Percentiles rank a stretch among this genome's conserved stretches.
These are phyloP conservation scores for Purshia tridentata DNA, from an alignment of 306 rosid genomes.

Conservation along the genomic window DNA sequence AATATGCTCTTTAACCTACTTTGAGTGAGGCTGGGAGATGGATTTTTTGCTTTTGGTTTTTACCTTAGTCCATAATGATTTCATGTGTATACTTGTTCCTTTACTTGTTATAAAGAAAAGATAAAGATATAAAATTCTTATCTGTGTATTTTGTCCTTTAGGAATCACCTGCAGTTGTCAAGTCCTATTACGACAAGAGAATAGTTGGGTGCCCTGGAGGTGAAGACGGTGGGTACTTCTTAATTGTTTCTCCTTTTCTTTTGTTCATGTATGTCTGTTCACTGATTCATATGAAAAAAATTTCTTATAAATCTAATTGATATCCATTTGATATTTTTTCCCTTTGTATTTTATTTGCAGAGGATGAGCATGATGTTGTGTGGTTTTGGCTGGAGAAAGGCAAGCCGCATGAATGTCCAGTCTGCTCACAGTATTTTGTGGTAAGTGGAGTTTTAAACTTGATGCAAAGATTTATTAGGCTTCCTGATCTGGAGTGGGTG, in stretches of 20 bases:
- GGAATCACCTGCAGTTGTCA: conserved; percentile 85
- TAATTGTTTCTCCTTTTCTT: conserved; percentile 1
- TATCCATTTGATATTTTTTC: conserved; percentile 18
- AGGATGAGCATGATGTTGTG: conserved; percentile 97
- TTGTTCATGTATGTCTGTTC: conserved; percentile 14
- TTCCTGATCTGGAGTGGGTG: conserved; percentile 2
- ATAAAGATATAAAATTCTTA: neutral
- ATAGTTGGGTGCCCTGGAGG: conserved; percentile 97
- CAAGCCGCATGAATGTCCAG: conserved; percentile 89
- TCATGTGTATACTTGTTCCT: conserved; percentile 6
- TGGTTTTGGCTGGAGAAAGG: conserved; percentile 98
- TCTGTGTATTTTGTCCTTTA: conserved; percentile 26
- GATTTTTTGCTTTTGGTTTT: neutral
- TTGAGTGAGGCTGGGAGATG: neutral
- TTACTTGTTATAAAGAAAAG: neutral
- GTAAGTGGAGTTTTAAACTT: conserved; percentile 45
- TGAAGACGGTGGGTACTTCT: conserved; percentile 73
- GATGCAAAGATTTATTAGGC: neutral
- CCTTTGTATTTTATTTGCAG: conserved; percentile 42
- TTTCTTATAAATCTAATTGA: neutral
- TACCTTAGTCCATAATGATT: neutral
- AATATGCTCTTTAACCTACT: neutral
- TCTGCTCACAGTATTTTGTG: conserved; percentile 84
- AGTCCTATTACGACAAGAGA: conserved; percentile 79
- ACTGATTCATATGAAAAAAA: neutral